A percentile compares a stretch with the other conserved stretches of the same genome.
Evolutionary conservation across 176 grass and related monocot species (phyloP).

Genomic region (Bolboschoenus planiculmis): DNA sequence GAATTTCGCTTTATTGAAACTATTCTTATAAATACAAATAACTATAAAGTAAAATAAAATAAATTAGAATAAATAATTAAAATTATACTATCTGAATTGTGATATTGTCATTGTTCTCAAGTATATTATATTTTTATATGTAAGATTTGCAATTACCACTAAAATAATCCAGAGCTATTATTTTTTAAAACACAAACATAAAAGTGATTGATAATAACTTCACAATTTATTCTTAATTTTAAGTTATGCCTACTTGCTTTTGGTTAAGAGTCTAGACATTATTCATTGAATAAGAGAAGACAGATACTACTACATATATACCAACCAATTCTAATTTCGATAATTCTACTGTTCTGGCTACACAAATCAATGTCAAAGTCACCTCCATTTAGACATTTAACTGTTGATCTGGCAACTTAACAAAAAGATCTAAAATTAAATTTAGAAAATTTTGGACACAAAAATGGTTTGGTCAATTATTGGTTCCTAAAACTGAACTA

Average conservation of each 20-base stretch:
- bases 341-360: background rate
- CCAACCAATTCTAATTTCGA: background rate
- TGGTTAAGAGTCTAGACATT: background rate
- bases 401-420: background rate
- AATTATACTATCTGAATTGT: too few species aligned
- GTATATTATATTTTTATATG: too few species aligned
- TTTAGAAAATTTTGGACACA: background rate
- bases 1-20: background rate
- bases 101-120: too few species aligned
- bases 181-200: too few species aligned
- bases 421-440: background rate
- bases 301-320: background rate
- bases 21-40: too few species aligned
- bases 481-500: background rate
- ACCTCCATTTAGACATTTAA: background rate
- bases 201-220: too few species aligned
- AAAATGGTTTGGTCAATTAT: background rate
- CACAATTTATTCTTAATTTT: background rate
- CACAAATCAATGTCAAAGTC: background rate
- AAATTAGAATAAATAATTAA: too few species aligned
- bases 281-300: constrained; percentile 2
- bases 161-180: too few species aligned
- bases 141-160: too few species aligned
- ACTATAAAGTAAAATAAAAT: too few species aligned
- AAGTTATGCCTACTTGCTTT: background rate